Conservation (phyloP, 2,329 filamentous ascomycete genomes). For the Thelonectria blattea region DNA sequence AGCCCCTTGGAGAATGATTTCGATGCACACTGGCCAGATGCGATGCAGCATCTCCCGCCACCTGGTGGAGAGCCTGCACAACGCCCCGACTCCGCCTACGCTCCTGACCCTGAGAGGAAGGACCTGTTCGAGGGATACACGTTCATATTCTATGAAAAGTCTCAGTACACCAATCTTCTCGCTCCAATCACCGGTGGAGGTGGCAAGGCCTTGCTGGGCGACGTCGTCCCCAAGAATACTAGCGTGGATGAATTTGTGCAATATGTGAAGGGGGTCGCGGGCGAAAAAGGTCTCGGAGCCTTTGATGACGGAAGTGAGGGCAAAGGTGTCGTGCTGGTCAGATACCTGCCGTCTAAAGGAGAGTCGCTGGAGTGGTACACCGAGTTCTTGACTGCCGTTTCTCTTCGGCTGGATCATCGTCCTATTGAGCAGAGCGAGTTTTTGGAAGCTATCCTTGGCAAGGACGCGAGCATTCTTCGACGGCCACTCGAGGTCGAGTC, state of each 20-base stretch:
- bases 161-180: conserved; percentile 77
- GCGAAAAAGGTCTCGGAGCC: conserved; percentile 72
- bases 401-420: conserved; percentile 76
- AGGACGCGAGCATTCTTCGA: conserved; percentile 75
- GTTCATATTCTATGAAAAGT: conserved; percentile 82
- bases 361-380: conserved; percentile 69
- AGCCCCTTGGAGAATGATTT: conserved; percentile 79
- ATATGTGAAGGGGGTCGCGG: conserved; percentile 76
- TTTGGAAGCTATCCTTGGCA: conserved; percentile 84
- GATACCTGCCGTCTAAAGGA: conserved; percentile 66
- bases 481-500: conserved; percentile 65
- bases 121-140: conserved; percentile 86
- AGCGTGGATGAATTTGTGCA: conserved; percentile 76
- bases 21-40: conserved; percentile 77
- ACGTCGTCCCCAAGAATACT: conserved; percentile 67
- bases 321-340: conserved; percentile 79
- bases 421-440: conserved; percentile 91
- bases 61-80: conserved; percentile 76
- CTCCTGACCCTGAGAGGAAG: conserved; percentile 68
- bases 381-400: conserved; percentile 71
- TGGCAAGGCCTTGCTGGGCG: conserved; percentile 78
- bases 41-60: conserved; percentile 73
- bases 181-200: conserved; percentile 78
- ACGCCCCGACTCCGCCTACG: conserved; percentile 71
- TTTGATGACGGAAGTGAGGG: conserved; percentile 69